Conservation (phyloP, 73 alveolate genomes). For the Stentor coeruleus region DNA sequence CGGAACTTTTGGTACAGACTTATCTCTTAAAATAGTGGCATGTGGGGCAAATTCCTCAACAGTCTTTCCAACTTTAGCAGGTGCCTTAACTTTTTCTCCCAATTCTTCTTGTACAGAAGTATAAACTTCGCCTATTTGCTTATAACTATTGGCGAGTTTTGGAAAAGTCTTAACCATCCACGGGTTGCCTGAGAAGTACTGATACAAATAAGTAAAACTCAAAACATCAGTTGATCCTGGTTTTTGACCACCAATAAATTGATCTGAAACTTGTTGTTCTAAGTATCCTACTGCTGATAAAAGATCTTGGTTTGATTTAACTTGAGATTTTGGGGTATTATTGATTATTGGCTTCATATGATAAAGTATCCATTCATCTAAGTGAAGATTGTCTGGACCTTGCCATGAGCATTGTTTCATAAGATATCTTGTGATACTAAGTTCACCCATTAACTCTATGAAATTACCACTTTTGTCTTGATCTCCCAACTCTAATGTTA, state of each 20-base stretch:
- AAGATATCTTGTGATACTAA: conserved; percentile 12
- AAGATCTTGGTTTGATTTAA: background rate
- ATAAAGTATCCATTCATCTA: conserved; percentile 13
- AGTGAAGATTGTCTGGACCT: background rate
- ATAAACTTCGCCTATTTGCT: background rate
- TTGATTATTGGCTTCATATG: background rate
- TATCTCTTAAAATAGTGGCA: conserved; percentile 31
- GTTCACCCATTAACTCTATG: conserved; percentile 17
- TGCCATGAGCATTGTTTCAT: conserved; percentile 24
- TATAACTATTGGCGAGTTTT: background rate
- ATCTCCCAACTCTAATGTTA: conserved; percentile 1
- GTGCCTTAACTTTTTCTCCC: background rate
- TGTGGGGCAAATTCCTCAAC: conserved; percentile 1
- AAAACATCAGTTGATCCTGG: conserved; percentile 16
- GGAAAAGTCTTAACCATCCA: conserved; percentile 15
- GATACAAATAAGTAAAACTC: conserved; percentile 2
- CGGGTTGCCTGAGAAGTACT: conserved; percentile 22
- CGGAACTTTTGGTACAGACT: conserved; percentile 57
- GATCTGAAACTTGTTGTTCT: background rate
- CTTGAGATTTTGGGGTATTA: background rate
- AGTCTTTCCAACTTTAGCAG: background rate
- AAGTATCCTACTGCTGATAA: background rate
- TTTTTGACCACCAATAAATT: background rate
- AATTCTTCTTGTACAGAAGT: background rate
- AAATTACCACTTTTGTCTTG: background rate